Percentiles rank a stretch among this genome's conserved stretches.
phyloP scores from a whole-genome alignment of 129 eudicot species.

The Flaveria trinervia region DNA sequence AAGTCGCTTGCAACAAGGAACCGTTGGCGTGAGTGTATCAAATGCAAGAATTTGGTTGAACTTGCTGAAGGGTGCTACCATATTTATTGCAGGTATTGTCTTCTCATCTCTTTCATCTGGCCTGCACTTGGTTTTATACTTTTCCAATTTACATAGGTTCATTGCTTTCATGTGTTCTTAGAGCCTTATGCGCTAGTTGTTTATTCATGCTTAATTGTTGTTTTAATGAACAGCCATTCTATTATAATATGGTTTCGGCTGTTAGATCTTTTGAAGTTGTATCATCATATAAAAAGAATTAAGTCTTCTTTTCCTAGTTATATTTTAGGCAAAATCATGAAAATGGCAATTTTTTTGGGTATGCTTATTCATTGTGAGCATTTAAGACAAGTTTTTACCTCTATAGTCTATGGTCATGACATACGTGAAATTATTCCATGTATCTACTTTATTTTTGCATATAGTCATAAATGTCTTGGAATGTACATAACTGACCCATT shows the following conservation, averaged over 20 bases:
- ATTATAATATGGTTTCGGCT: neutral
- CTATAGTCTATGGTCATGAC: too few relatives aligned
- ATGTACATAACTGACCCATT: too few relatives aligned
- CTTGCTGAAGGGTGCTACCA: constrained; percentile 64
- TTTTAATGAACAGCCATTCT: neutral
- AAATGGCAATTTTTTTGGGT: neutral
- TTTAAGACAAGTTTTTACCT: too few relatives aligned
- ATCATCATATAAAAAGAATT: neutral
- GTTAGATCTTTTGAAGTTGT: neutral
- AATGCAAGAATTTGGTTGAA: constrained; percentile 60
- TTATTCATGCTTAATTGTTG: neutral
- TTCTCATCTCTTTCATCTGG: constrained; percentile 13
- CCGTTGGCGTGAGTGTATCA: constrained; percentile 59
- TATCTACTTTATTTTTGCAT: too few relatives aligned
- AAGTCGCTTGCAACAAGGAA: constrained; percentile 44
- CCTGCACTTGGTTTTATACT: neutral
- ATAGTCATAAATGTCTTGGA: too few relatives aligned
- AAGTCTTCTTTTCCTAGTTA: neutral
- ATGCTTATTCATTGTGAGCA: neutral
- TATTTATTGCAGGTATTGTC: constrained; percentile 60
- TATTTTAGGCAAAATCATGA: neutral
- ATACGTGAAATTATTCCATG: too few relatives aligned
- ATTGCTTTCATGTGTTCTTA: neutral
- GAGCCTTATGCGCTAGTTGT: neutral
- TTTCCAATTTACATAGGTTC: neutral